phyloP scores from a whole-genome alignment of 2,329 filamentous ascomycete genomes.

The Fusarium verticillioides region DNA sequence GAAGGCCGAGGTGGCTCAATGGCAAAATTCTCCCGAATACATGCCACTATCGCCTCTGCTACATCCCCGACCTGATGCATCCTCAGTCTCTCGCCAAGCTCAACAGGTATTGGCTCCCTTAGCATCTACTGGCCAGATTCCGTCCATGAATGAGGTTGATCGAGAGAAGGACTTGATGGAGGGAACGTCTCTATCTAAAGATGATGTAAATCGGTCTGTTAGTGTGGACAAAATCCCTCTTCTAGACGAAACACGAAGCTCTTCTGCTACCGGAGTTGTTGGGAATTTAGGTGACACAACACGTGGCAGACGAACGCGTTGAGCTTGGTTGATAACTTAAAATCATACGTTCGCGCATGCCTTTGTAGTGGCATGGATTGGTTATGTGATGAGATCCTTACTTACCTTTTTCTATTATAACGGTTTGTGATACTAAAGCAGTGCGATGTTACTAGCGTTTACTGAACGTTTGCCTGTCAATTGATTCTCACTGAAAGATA shows the following conservation, averaged over 20 bases:
- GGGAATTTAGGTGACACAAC: constrained; percentile 57
- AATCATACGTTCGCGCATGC: not conserved
- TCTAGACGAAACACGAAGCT: constrained; percentile 57
- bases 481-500: not conserved
- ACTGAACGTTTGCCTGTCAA: not conserved
- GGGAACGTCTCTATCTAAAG: constrained; percentile 26
- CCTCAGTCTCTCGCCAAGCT: constrained; percentile 14
- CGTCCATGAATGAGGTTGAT: constrained; percentile 29
- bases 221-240: constrained; percentile 68
- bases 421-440: not conserved
- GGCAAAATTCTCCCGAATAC: constrained; percentile 74
- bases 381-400: not conserved
- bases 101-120: constrained; percentile 28
- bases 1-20: constrained; percentile 88
- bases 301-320: constrained; percentile 58
- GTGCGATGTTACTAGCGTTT: not conserved
- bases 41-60: constrained; percentile 51
- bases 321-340: constrained; percentile 4
- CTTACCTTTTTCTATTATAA: not conserved
- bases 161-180: constrained; percentile 32
- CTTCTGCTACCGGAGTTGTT: constrained; percentile 56
- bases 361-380: not conserved
- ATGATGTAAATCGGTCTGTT: constrained; percentile 37
- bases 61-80: constrained; percentile 45
- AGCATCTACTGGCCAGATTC: constrained; percentile 26